Evolutionary conservation across 2,329 filamentous ascomycete genomes (phyloP).

Genomic region (Fusarium sp.): DNA sequence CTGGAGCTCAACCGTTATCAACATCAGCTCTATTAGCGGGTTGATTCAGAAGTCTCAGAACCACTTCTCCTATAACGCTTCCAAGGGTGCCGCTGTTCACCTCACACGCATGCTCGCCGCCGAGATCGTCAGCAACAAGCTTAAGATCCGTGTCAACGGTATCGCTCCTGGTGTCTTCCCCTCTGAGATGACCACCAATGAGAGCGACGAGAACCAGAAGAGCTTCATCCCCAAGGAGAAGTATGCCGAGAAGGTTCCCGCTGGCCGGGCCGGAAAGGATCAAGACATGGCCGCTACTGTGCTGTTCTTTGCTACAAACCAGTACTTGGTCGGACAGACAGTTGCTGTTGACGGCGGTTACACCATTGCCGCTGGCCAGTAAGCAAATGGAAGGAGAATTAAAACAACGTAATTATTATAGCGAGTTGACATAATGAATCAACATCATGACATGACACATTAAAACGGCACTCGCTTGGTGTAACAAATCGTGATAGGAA

Average conservation of each 20-base stretch:
- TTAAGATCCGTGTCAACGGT: conserved; percentile 77
- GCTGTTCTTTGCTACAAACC: conserved; percentile 64
- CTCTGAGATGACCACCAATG: conserved; percentile 76
- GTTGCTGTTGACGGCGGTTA: conserved; percentile 62
- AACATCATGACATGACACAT: background rate
- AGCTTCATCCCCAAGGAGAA: conserved; percentile 68
- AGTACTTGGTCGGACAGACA: conserved; percentile 61
- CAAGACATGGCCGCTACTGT: conserved; percentile 78
- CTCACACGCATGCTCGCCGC: conserved; percentile 73
- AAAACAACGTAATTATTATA: conserved; percentile 7
- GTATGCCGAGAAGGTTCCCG: conserved; percentile 72
- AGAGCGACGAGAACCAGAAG: conserved; percentile 65
- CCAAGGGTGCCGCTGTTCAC: conserved; percentile 75
- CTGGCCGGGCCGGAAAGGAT: conserved; percentile 75
- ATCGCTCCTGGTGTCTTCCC: conserved; percentile 80
- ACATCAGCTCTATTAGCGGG: conserved; percentile 77
- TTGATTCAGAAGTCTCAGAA: conserved; percentile 73
- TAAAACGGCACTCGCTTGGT: background rate
- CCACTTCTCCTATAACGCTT: conserved; percentile 74
- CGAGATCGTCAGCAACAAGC: conserved; percentile 69
- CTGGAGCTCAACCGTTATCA: conserved; percentile 73
- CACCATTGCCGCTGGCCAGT: conserved; percentile 54
- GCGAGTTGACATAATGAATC: conserved; percentile 9
- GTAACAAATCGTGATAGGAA: too few species aligned
- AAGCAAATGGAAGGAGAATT: background rate